Evolutionary conservation across 208 protist genomes (phyloP), one percentile per base, ranked within the genome.

Genomic region (Crithidia brevicula): DNA sequence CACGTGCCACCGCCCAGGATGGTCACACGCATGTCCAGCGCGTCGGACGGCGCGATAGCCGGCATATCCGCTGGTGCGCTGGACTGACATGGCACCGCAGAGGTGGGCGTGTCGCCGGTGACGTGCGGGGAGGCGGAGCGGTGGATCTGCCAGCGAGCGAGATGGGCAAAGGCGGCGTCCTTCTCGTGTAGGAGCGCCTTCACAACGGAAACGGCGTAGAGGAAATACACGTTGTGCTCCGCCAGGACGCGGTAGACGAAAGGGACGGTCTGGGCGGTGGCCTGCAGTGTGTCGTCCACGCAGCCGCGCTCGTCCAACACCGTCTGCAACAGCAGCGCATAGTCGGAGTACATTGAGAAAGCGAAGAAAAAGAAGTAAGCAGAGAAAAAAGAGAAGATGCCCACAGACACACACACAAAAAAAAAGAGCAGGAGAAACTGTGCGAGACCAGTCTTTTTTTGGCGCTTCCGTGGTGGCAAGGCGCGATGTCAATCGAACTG

Each of bases 1-100:
- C 89, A 83, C 13, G 81, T 75, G 40, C 88, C 88, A 40, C 85
- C 80, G 23, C 88, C 88, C 2, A 90, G 68, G n/a, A 94, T 64
- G 10, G 76, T 79, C 30, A 91, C 53, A 5, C 68, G 69, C 62
- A 89, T 56, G 34, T 91, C 88, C n/a, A 91, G 63, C 11, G 42
- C 53, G 40, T 69, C 73, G 18, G 69, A 79, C 23, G 80, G 77
- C 0, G 69, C 20, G 22, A 84, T n/a, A 10, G 67, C 45, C 2
- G 60, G 65, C 40, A 85, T 15, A 16, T 16, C 40, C 34, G 43
- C 10, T 8, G 56, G 50, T 10, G 54, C 38, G 27, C n/a, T 22
- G 16, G 16, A 23, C 33, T 1, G 22, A n/a, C n/a, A n/a, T n/a
- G n/a, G n/a, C n/a, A n/a, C n/a, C 4, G 6, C n/a, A 34, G 16